Evolutionary conservation across 148 eudicot genomes (phyloP).

Genomic region (Persicaria maculosa): DNA sequence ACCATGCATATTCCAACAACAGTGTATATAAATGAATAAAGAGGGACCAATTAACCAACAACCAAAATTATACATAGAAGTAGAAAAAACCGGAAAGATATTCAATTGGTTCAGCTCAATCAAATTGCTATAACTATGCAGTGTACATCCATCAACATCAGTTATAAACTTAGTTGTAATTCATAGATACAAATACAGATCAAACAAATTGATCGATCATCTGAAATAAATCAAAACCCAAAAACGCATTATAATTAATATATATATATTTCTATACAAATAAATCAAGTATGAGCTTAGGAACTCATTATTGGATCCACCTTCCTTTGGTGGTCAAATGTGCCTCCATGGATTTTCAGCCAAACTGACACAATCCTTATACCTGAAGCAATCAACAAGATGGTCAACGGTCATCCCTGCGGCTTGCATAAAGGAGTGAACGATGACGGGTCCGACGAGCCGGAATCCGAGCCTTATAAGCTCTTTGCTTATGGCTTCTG

Average conservation of each 20-base stretch:
- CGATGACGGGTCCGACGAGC: slow-evolving; percentile 87
- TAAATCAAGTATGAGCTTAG: not conserved
- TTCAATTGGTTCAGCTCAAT: not conserved
- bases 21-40: no score
- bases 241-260: not conserved
- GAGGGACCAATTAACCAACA: no score
- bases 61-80: not conserved
- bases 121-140: not conserved
- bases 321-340: slow-evolving; percentile 21
- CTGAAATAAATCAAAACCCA: not conserved
- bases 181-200: not conserved
- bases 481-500: slow-evolving; percentile 87
- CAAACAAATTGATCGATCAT: slow-evolving; percentile 10
- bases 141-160: slow-evolving; percentile 1
- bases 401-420: slow-evolving; percentile 96
- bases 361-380: slow-evolving; percentile 64
- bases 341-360: slow-evolving; percentile 98
- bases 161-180: not conserved
- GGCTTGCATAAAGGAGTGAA: slow-evolving; percentile 90
- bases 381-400: slow-evolving; percentile 85
- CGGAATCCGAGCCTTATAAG: slow-evolving; percentile 67
- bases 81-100: not conserved
- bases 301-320: not conserved
- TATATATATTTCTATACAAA: slow-evolving; percentile 8
- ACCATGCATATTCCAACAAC: no score